These are phyloP conservation scores for Citrus inodora DNA, from an alignment of 345 rosid genomes.

Conservation along the genomic window DNA sequence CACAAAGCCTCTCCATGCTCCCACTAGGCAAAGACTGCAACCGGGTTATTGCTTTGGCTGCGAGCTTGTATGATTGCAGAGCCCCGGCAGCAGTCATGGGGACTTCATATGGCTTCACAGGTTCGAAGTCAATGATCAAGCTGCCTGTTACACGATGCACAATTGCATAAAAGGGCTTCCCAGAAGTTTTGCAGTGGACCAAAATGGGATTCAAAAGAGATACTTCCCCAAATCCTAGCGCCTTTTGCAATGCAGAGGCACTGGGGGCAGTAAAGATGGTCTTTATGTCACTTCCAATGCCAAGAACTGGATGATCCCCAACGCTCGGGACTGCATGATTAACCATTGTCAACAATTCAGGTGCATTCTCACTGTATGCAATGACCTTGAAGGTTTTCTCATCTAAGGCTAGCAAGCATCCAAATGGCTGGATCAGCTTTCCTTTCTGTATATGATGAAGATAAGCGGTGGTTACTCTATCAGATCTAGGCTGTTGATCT, in stretches of 20 bases:
- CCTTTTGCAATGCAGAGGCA: conserved; percentile 82
- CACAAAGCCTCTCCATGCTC: conserved; percentile 85
- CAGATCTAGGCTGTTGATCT: conserved; percentile 61
- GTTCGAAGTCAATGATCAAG: conserved; percentile 87
- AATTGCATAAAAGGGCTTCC: conserved; percentile 92
- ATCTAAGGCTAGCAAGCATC: conserved; percentile 90
- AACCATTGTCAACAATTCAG: conserved; percentile 84
- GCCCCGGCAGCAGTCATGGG: conserved; percentile 99
- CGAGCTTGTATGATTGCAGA: conserved; percentile 92
- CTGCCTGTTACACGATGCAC: conserved; percentile 88
- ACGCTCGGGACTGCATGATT: conserved; percentile 94
- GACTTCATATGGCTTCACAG: conserved; percentile 92
- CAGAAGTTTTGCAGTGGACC: conserved; percentile 93
- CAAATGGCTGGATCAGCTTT: conserved; percentile 91
- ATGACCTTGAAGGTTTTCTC: conserved; percentile 82
- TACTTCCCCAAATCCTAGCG: conserved; percentile 83
- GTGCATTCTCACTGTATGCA: conserved; percentile 92
- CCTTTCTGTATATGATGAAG: conserved; percentile 97
- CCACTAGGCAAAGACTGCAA: conserved; percentile 89
- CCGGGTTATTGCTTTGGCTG: conserved; percentile 89
- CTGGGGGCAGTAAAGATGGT: conserved; percentile 84
- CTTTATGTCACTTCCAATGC: conserved; percentile 71
- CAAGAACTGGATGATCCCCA: conserved; percentile 76
- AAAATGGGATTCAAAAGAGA: conserved; percentile 87
- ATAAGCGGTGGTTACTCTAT: conserved; percentile 82